Conservation (phyloP, 495 filamentous ascomycete genomes). For the Zalerion maritima region DNA sequence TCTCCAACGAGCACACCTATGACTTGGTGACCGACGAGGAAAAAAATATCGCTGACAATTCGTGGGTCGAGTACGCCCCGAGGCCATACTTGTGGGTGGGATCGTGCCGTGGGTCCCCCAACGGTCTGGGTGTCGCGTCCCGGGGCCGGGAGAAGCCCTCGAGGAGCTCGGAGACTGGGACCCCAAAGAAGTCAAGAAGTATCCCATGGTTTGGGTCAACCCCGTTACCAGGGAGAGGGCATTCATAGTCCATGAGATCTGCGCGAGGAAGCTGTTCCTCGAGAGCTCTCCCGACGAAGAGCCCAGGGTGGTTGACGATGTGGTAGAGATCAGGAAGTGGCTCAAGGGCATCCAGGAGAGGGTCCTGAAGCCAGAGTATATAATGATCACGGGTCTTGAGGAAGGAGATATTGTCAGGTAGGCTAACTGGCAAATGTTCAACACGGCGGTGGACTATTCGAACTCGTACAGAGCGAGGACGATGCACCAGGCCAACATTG, state of each 20-base stretch:
- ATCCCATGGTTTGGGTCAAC: slow-evolving; percentile 29
- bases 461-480: slow-evolving; percentile 15
- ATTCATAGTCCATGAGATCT: slow-evolving; percentile 25
- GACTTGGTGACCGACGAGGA: slow-evolving; percentile 23
- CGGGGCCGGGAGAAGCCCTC: slow-evolving; percentile 17
- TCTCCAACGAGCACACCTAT: slow-evolving; percentile 21
- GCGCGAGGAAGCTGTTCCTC: slow-evolving; percentile 21
- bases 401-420: slow-evolving; percentile 22
- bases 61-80: slow-evolving; percentile 28
- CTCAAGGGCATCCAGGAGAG: slow-evolving; percentile 12
- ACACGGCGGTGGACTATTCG: slow-evolving; percentile 23
- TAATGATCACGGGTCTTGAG: slow-evolving; percentile 13
- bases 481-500: slow-evolving; percentile 24
- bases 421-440: slow-evolving; percentile 21
- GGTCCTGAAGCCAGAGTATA: slow-evolving; percentile 13
- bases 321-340: slow-evolving; percentile 16
- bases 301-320: slow-evolving; percentile 15
- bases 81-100: slow-evolving; percentile 26
- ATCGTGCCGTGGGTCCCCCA: slow-evolving; percentile 20
- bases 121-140: slow-evolving; percentile 21
- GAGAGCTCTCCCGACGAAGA: slow-evolving; percentile 15
- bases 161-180: slow-evolving; percentile 21
- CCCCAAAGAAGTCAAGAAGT: slow-evolving; percentile 19
- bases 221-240: slow-evolving; percentile 23
- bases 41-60: slow-evolving; percentile 22